A percentile compares a stretch with the other conserved stretches of the same genome.
phyloP scores from a whole-genome alignment of 805 yeast species.

The Schizosaccharomyces cryophilus region DNA sequence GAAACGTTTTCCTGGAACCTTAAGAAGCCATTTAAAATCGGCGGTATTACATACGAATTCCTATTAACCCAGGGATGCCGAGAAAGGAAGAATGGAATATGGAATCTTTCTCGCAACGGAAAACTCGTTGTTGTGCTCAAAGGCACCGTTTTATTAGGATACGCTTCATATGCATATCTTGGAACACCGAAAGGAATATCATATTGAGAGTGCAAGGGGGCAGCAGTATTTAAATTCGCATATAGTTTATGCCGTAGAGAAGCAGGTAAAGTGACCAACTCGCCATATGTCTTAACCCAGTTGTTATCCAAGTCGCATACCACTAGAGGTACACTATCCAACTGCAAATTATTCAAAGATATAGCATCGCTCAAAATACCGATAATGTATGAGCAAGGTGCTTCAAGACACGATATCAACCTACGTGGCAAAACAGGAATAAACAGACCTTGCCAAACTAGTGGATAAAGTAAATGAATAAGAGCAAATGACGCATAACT shows the following conservation, averaged over 20 bases:
- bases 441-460: conserved; percentile 8
- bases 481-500: conserved; percentile 6
- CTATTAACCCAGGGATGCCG: neutral
- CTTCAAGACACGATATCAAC: conserved; percentile 7
- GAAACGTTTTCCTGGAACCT: neutral
- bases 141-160: conserved; percentile 5
- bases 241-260: conserved; percentile 5
- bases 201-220: conserved; percentile 6
- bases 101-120: neutral
- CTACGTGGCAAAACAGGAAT: conserved; percentile 8
- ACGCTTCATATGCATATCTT: conserved; percentile 5
- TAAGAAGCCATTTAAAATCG: neutral
- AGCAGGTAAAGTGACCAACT: conserved; percentile 6
- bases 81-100: neutral
- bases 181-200: conserved; percentile 6
- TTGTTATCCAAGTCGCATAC: conserved; percentile 7
- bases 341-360: neutral
- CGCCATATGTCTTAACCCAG: neutral
- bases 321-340: conserved; percentile 6
- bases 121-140: neutral
- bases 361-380: conserved; percentile 4
- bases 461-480: conserved; percentile 5
- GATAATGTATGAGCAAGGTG: conserved; percentile 9
- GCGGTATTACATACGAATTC: neutral
- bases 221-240: conserved; percentile 3